Evolutionary conservation across 805 yeast species (phyloP).

Genomic region (Saturnispora besseyi): DNA sequence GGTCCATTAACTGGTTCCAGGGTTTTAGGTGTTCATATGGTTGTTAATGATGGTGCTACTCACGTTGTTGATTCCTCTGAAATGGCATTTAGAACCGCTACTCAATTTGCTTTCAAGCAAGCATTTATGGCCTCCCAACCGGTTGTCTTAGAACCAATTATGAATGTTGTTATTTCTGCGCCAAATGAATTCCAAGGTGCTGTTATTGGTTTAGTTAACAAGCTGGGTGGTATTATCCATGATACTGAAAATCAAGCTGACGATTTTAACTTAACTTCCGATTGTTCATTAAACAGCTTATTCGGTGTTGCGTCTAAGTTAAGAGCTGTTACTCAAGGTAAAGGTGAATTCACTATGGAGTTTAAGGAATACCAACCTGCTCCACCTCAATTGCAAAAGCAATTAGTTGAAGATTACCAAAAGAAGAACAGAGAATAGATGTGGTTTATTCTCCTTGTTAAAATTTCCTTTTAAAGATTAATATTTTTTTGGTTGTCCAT

Average conservation of each 20-base stretch:
- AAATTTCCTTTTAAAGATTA: not conserved
- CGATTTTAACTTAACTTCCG: conserved; percentile 88
- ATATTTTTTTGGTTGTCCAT: not conserved
- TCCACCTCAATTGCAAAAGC: conserved; percentile 80
- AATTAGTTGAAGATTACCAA: conserved; percentile 76
- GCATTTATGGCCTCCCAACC: conserved; percentile 82
- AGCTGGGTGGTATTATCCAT: conserved; percentile 81
- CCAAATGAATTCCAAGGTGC: conserved; percentile 95
- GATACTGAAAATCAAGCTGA: conserved; percentile 93
- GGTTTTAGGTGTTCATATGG: conserved; percentile 88
- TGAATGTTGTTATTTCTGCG: conserved; percentile 87
- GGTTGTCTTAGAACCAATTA: conserved; percentile 89
- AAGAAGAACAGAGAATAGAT: conserved; percentile 38
- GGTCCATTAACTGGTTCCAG: conserved; percentile 95
- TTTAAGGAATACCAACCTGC: conserved; percentile 89
- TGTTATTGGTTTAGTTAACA: conserved; percentile 85
- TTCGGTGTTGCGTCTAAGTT: conserved; percentile 93
- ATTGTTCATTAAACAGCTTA: conserved; percentile 93
- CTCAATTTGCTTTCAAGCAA: conserved; percentile 83
- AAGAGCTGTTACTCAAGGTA: conserved; percentile 97
- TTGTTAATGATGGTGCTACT: conserved; percentile 92
- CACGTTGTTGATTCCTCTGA: conserved; percentile 97
- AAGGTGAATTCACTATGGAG: conserved; percentile 95
- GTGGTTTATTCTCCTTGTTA: not conserved
- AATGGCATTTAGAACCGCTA: conserved; percentile 88